phyloP scores from a whole-genome alignment of 129 eudicot species.

The Ambrosia artemisiifolia region DNA sequence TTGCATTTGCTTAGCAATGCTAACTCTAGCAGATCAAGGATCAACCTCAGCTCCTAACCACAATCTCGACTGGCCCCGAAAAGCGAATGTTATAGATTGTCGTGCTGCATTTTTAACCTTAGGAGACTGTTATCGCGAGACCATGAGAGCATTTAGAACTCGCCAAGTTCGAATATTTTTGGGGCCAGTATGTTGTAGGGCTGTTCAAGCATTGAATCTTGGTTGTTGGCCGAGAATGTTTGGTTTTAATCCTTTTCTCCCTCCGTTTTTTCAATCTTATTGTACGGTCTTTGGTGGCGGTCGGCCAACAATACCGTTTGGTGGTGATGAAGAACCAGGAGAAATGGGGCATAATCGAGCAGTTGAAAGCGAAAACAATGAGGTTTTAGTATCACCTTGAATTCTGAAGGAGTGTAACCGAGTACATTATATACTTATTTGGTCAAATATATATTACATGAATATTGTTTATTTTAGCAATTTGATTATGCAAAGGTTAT shows the following conservation, averaged over 20 bases:
- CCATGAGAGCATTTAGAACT: neutral
- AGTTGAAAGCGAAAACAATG: neutral
- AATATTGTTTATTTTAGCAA: neutral
- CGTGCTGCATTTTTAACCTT: constrained; percentile 11
- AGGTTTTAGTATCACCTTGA: neutral
- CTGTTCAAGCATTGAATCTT: constrained; percentile 19
- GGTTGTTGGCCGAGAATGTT: constrained; percentile 31
- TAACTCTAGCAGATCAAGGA: constrained; percentile 12
- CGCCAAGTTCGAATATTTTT: constrained; percentile 26
- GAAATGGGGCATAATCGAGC: neutral
- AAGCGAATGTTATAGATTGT: constrained; percentile 14
- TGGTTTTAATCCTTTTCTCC: constrained; percentile 30
- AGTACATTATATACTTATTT: neutral
- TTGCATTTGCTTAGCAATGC: constrained; percentile 26
- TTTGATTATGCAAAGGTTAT: neutral
- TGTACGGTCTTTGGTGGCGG: constrained; percentile 25
- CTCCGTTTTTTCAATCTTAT: constrained; percentile 15
- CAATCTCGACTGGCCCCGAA: neutral
- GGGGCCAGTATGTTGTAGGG: constrained; percentile 36
- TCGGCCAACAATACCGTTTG: neutral
- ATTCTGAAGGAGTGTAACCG: constrained; percentile 13
- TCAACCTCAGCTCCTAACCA: constrained; percentile 12
- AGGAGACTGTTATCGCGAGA: constrained; percentile 30
- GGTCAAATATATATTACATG: neutral
- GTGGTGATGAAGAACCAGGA: neutral